A percentile compares a stretch with the other conserved stretches of the same genome.
Conservation (phyloP, 2,329 filamentous ascomycete genomes). For the Chaetomium globosum region DNA sequence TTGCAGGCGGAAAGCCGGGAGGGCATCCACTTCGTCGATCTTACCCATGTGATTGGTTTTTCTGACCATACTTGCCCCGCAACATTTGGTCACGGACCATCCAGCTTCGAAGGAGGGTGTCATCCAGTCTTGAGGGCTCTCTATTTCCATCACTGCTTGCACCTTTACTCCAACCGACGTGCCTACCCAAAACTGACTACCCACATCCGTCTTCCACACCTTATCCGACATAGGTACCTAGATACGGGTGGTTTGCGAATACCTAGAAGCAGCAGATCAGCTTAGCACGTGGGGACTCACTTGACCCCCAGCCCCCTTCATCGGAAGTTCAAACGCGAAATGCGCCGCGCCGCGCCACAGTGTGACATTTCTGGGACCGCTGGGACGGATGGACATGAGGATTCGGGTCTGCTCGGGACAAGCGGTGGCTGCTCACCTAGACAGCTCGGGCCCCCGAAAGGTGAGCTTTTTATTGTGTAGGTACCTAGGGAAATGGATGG, state of each 20-base stretch:
- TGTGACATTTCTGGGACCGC: background rate
- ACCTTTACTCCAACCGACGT: background rate
- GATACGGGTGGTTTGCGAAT: background rate
- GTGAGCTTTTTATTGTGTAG: too few species aligned
- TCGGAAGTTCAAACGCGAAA: constrained; percentile 9
- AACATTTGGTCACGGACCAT: constrained; percentile 30
- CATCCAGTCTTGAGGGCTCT: constrained; percentile 20
- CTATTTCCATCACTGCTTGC: background rate
- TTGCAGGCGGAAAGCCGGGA: constrained; percentile 14
- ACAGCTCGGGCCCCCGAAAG: background rate
- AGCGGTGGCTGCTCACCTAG: background rate
- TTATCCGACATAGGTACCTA: background rate
- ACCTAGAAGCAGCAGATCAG: constrained; percentile 9
- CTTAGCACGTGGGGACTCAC: constrained; percentile 28
- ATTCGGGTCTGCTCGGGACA: background rate
- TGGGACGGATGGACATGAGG: background rate
- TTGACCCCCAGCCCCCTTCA: constrained; percentile 1
- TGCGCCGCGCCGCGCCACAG: constrained; percentile 22
- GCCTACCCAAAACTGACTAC: background rate
- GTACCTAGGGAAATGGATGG: background rate
- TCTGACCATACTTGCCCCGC: constrained; percentile 9
- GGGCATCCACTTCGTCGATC: constrained; percentile 19
- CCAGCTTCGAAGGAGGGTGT: constrained; percentile 25
- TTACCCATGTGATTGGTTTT: constrained; percentile 25
- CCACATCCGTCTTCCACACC: background rate